Evolutionary conservation across 179 eudicot genomes (phyloP), one percentile per base, ranked within the genome.

Genomic region (Actinidia chinensis): DNA sequence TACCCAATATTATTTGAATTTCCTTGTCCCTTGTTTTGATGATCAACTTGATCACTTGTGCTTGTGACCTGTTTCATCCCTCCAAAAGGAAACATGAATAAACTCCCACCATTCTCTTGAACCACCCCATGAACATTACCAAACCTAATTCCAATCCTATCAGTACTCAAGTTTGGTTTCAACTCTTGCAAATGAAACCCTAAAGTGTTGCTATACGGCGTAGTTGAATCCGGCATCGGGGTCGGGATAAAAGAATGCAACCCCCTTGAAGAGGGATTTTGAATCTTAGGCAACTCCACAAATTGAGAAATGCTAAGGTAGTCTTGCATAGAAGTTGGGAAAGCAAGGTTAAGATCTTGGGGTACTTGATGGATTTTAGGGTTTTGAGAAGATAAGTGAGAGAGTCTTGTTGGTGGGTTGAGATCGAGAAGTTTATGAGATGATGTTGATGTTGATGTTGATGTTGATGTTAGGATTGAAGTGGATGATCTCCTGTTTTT

Each of bases 291-390:
- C 7, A 81, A 20, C 55, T 85, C 81, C 74, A 83, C 66, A 73
- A 82, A 84, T 42, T 91, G 89, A 66, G 88, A 84, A 8, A 88
- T 77, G 36, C 64, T 81, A 20, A 80, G 85, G 67, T 67, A 76
- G 18, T 71, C 43, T 61, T 80, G 79, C 36, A 69, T 76, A 79
- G 83, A 17, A 83, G 46, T 60, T 52, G 87, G 89, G 63, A 88
- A 86, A 47, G 86, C 84, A 42, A 88, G 91, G 79, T 88, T 88
- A 47, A 90, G 93, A 82, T 90, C 91, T n/a, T 85, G 93, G 0
- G 40, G 40, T 36, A 85, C 89, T 68, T 87, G 76, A 68, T 78
- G 86, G 71, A 76, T 79, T 63, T 84, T 87, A 84, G 90, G 89
- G 90, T 90, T 87, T 86, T 87, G 90, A 14, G 83, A 48, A 71